Evolutionary conservation across 371 early-diverging fungal species (phyloP).

Genomic region (Mucor velutinosus): DNA sequence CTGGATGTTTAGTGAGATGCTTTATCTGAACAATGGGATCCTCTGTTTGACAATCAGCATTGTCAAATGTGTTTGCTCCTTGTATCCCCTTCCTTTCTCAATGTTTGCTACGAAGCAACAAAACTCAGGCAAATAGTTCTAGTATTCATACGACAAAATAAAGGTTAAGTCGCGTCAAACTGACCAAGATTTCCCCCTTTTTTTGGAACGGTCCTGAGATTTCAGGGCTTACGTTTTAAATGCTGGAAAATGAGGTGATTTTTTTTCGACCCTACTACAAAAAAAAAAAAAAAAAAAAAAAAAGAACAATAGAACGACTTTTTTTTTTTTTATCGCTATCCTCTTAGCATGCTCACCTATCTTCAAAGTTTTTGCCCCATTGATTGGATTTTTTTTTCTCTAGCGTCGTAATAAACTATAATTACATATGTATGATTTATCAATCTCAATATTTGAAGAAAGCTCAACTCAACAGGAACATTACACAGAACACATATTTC

Average conservation of each 20-base stretch:
- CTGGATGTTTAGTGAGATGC: not conserved
- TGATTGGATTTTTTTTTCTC: not conserved
- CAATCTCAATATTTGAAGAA: not conserved
- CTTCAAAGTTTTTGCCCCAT: not conserved
- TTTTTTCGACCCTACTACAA: not conserved
- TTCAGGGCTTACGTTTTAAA: not conserved
- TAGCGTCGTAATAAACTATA: not conserved
- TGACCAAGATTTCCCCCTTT: not conserved
- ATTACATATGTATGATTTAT: not conserved
- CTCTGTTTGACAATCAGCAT: not conserved
- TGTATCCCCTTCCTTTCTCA: not conserved
- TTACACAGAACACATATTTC: not conserved
- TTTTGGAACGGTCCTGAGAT: not conserved
- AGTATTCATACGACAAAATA: not conserved
- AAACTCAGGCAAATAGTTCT: not conserved
- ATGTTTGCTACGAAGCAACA: not conserved
- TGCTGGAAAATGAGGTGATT: slow-evolving; percentile 9
- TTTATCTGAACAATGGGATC: not conserved
- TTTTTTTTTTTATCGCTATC: not conserved
- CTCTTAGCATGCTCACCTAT: not conserved
- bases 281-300: not conserved
- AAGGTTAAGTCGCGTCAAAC: not conserved
- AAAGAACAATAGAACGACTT: slow-evolving; percentile 1
- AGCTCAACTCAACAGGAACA: not conserved
- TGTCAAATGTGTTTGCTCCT: not conserved